Percentiles rank a stretch among this genome's conserved stretches.
phyloP scores from a whole-genome alignment of 441 rosid genomes.

The Pelargonium citronellum region DNA sequence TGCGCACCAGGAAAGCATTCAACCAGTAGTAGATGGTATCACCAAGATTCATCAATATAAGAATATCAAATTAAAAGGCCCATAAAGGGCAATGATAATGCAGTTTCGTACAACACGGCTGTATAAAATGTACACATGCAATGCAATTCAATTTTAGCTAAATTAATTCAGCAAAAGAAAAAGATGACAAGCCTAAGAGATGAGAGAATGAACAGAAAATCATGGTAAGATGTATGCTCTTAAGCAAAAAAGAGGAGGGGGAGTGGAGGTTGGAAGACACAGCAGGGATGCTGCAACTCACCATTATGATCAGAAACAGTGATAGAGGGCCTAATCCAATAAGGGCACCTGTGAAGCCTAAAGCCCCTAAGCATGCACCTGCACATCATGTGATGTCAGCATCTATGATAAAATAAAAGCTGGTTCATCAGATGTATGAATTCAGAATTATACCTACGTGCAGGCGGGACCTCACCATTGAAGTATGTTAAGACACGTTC shows the following conservation, averaged over 20 bases:
- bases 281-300: conserved; percentile 25
- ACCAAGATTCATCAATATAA: neutral
- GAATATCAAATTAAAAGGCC: conserved; percentile 5
- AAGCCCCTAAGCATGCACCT: conserved; percentile 98
- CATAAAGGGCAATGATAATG: neutral
- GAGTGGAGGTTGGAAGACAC: neutral
- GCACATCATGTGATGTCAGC: conserved; percentile 24
- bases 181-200: neutral
- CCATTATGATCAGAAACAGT: conserved; percentile 85
- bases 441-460: conserved; percentile 57
- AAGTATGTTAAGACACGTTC: conserved; percentile 74
- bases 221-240: neutral
- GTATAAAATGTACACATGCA: conserved; percentile 3
- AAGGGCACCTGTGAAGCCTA: conserved; percentile 94
- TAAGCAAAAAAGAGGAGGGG: neutral
- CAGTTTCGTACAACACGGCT: neutral
- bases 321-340: conserved; percentile 94
- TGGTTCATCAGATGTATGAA: conserved; percentile 10
- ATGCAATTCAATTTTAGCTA: neutral
- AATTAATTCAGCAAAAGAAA: neutral
- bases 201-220: neutral
- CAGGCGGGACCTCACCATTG: conserved; percentile 83
- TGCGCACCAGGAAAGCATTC: conserved; percentile 28
- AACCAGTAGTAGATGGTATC: neutral
- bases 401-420: conserved; percentile 19